A percentile compares a stretch with the other conserved stretches of the same genome.
Evolutionary conservation across 371 early-diverging fungal species (phyloP).

Genomic region (Rhizopus arrhizus): DNA sequence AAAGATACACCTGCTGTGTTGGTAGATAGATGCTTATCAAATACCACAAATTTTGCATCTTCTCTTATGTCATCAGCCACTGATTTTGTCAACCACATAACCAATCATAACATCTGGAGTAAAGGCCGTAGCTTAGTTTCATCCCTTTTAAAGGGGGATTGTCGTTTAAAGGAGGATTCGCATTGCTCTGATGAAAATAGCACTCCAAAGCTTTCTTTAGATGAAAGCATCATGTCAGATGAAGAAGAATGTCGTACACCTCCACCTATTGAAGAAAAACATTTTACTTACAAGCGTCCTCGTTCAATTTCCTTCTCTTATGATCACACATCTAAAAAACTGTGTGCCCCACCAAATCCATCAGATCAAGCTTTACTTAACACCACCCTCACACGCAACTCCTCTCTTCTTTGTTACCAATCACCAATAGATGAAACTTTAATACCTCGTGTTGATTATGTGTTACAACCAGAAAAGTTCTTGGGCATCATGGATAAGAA

Average conservation of each 20-base stretch:
- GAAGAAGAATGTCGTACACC: background rate
- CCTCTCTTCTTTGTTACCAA: background rate
- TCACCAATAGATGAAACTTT: background rate
- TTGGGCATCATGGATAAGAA: constrained; percentile 48
- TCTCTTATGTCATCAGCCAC: background rate
- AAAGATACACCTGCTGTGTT: constrained; percentile 46
- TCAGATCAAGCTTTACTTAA: background rate
- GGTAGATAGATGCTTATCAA: constrained; percentile 36
- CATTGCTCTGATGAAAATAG: background rate
- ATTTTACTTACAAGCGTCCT: background rate
- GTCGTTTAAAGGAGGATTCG: background rate
- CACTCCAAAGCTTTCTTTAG: background rate
- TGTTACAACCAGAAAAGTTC: constrained; percentile 44
- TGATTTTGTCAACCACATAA: background rate
- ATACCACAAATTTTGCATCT: background rate
- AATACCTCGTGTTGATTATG: constrained; percentile 41
- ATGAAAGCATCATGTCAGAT: background rate
- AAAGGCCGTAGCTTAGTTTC: background rate
- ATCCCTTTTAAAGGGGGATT: background rate
- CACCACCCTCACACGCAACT: background rate
- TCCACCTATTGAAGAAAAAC: background rate
- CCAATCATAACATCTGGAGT: background rate
- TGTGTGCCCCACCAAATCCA: background rate
- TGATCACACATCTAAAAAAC: background rate
- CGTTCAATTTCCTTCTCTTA: background rate